These are phyloP conservation scores for Trichoderma koningiopsis DNA, from an alignment of 2,329 filamentous ascomycete genomes.

Conservation along the genomic window DNA sequence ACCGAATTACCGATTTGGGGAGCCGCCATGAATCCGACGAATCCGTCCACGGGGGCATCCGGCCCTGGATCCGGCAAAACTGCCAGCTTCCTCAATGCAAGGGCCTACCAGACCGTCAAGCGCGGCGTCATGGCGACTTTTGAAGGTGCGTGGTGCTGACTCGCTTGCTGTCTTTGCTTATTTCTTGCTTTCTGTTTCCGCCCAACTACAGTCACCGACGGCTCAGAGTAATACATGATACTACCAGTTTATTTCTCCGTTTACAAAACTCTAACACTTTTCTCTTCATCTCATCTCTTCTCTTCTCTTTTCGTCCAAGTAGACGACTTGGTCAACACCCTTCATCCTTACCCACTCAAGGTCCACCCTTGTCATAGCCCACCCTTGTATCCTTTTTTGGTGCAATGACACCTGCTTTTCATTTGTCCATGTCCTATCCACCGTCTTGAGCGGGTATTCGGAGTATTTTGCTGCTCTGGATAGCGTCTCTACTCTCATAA, in stretches of 20 bases:
- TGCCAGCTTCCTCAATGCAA: constrained; percentile 33
- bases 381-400: constrained; percentile 19
- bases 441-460: constrained; percentile 3
- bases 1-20: not conserved
- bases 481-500: not conserved
- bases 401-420: not conserved
- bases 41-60: constrained; percentile 54
- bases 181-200: not conserved
- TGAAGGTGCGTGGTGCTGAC: constrained; percentile 53
- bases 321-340: not conserved
- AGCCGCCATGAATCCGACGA: constrained; percentile 51
- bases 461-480: not conserved
- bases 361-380: constrained; percentile 14
- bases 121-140: constrained; percentile 62
- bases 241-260: constrained; percentile 20
- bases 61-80: constrained; percentile 51
- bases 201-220: not conserved
- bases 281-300: not conserved
- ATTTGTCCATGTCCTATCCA: constrained; percentile 3
- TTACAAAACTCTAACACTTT: constrained; percentile 16
- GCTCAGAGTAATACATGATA: not conserved
- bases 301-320: not conserved
- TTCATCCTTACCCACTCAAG: constrained; percentile 16
- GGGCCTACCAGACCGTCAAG: constrained; percentile 51
- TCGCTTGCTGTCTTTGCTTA: not conserved